Evolutionary conservation across 2,329 filamentous ascomycete species (phyloP).

Genomic region (Ascomycota sp.): DNA sequence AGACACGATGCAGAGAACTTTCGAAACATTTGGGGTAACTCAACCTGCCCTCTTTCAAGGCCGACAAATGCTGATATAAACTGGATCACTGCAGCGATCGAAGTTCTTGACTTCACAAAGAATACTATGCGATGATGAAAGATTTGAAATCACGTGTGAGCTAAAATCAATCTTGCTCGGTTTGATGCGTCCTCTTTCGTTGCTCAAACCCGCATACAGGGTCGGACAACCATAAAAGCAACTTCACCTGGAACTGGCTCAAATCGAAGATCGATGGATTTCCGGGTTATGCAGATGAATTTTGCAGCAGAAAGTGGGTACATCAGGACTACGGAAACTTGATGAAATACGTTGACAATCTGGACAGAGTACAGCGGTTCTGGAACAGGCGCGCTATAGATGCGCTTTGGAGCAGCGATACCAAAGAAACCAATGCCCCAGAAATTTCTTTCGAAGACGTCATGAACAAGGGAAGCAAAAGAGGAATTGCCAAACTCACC

Average conservation of each 20-base stretch:
- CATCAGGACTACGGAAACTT: not conserved
- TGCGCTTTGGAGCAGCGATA: slow-evolving; percentile 2
- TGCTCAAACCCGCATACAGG: slow-evolving; percentile 20
- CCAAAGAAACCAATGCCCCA: slow-evolving; percentile 25
- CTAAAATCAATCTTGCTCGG: not conserved
- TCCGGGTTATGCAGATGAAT: not conserved
- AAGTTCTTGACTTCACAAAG: not conserved
- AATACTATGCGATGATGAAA: not conserved
- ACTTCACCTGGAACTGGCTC: slow-evolving; percentile 37
- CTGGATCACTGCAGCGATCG: no score
- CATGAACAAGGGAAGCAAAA: slow-evolving; percentile 24
- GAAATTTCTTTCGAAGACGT: slow-evolving; percentile 36
- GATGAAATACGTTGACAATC: not conserved
- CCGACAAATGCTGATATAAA: not conserved
- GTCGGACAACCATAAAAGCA: slow-evolving; percentile 46
- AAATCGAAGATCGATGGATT: slow-evolving; percentile 1
- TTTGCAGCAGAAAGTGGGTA: not conserved
- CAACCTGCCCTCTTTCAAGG: not conserved
- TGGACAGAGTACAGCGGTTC: slow-evolving; percentile 1
- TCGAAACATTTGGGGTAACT: slow-evolving; percentile 18
- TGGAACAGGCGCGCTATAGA: slow-evolving; percentile 13
- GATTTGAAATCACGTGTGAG: not conserved
- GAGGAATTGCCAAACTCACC: slow-evolving; percentile 38
- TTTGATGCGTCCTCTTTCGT: not conserved
- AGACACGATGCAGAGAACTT: slow-evolving; percentile 19